Evolutionary conservation across 2,329 filamentous ascomycete species (phyloP), one percentile per base, ranked within the genome.

Genomic region (Cladosporium sp.): DNA sequence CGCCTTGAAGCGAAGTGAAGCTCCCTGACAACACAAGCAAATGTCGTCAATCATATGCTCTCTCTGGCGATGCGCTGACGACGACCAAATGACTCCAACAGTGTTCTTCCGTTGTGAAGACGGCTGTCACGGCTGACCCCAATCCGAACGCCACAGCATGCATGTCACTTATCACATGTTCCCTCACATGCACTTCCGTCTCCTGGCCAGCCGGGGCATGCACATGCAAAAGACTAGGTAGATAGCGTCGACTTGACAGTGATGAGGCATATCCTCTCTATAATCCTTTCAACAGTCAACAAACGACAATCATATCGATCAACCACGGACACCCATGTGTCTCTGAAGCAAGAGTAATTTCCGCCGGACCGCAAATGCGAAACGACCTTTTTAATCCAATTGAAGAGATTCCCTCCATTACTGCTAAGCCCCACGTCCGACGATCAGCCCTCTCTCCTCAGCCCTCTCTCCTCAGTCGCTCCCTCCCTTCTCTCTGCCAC

Each of bases 281-380:
- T 27, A 27, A 5, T 9, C 4, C 22, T 27, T 27, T 27, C 22
- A 27, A 27, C 22, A 27, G 9, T 27, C 22, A 27, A 27, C 22
- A 4, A 27, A 27, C 15, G 34, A 39, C 22, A 13, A 39, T 22
- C 34, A 39, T 39, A 39, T 39, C 13, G 39, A 48, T 22, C 37
- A 34, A 41, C 37, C 17, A 40, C 15, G 36, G 13, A 17, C 36
- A 17, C 20, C 44, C 44, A 32, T 48, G 44, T 48, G 24, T 30
- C 29, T 24, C 24, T 34, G 44, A 48, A 40, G 37, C 44, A 48
- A n/a, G 4, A 6, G 12, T 48, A 48, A 48, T 48, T 48, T 48
- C 44, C 44, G 44, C 17, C 34, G 34, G 32, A 39, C 43, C 43
- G 43, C 43, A n/a, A n/a, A 47, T 20, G 20, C 43, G 43, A 47